Evolutionary conservation across 305 asterid genomes (phyloP), one percentile per base, ranked within the genome.

Genomic region (Withania somnifera): DNA sequence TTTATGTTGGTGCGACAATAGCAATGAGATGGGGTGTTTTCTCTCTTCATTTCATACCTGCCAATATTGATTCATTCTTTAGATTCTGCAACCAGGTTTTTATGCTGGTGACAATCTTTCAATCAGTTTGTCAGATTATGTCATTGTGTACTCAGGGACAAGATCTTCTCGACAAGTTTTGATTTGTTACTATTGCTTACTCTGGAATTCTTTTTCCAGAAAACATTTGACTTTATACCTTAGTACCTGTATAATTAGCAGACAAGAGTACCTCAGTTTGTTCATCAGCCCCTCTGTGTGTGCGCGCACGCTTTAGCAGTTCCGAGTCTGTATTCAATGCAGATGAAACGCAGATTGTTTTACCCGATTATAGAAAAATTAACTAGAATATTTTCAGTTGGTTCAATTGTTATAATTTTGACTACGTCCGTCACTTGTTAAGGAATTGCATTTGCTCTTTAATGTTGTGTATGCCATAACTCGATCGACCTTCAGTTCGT

Each of bases 1-100:
- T 84, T 88, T 14, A 24, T 90, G 40, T 87, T 79, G 57, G 19
- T 89, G 88, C 89, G 87, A 87, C 90, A 87, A 84, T 92, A 91
- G 86, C 78, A 57, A 57, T 73, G 79, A 47, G 14, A 17, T 73
- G 79, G 3, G 15, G 20, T 5, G 7, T 14, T 71, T 71, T 71
- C 40, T 71, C 40, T 45, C 58, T 71, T 45, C 36, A 24, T 45
- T 71, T 15, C 58, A 45, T 71, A 24, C 60, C 79, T 73, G 79
- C 60, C 61, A 73, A 47, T n/a, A n/a, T 73, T 73, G 79, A 24
- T 73, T 73, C 60, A 73, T 73, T 73, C 79, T 73, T 73, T 73
- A 47, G 79, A 52, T 32, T 50, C 36, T 47, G 40, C 60, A 8
- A 47, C 79, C 40, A 45, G 58, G 58, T 71, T 45, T 13, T 73